Evolutionary conservation across 352 stramenopile species (phyloP).

Genomic region (Globisporangium radiosum): DNA sequence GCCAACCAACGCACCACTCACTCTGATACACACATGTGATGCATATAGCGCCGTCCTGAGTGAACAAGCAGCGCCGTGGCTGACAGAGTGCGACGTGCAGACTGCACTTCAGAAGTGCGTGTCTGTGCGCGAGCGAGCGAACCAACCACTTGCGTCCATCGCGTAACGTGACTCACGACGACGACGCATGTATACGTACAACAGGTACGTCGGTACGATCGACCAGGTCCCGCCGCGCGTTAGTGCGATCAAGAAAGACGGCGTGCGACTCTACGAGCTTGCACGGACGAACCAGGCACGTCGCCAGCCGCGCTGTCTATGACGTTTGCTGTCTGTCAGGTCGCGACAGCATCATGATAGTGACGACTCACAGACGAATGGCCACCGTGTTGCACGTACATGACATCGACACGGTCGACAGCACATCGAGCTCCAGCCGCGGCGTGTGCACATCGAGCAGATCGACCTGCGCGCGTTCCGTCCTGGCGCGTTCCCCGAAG

Average conservation of each 20-base stretch:
- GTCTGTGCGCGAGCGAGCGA: not conserved
- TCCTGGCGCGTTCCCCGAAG: slow-evolving; percentile 54
- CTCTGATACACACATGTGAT: not conserved
- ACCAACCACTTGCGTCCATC: not conserved
- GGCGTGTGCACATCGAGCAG: slow-evolving; percentile 51
- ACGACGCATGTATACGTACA: too few relatives aligned
- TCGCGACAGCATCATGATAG: too few relatives aligned
- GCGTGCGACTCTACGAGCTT: slow-evolving; percentile 74
- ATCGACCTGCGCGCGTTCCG: slow-evolving; percentile 57
- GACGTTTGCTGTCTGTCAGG: too few relatives aligned
- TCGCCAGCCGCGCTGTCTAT: not conserved
- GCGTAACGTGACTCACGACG: too few relatives aligned
- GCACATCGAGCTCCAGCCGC: slow-evolving; percentile 49
- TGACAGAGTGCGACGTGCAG: slow-evolving; percentile 31
- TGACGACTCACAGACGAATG: too few relatives aligned
- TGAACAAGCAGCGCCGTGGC: slow-evolving; percentile 47
- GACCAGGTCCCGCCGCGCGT: slow-evolving; percentile 72
- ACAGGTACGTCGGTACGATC: slow-evolving; percentile 70
- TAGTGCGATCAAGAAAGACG: slow-evolving; percentile 76
- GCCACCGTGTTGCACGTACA: not conserved
- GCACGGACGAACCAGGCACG: slow-evolving; percentile 48
- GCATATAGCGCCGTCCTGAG: slow-evolving; percentile 35
- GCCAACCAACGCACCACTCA: too few relatives aligned
- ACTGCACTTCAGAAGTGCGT: slow-evolving; percentile 37
- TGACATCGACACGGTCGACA: slow-evolving; percentile 10